Base-by-base conservation (phyloP, 2,329 filamentous ascomycete species). In the Akanthomyces muscarius region DNA sequence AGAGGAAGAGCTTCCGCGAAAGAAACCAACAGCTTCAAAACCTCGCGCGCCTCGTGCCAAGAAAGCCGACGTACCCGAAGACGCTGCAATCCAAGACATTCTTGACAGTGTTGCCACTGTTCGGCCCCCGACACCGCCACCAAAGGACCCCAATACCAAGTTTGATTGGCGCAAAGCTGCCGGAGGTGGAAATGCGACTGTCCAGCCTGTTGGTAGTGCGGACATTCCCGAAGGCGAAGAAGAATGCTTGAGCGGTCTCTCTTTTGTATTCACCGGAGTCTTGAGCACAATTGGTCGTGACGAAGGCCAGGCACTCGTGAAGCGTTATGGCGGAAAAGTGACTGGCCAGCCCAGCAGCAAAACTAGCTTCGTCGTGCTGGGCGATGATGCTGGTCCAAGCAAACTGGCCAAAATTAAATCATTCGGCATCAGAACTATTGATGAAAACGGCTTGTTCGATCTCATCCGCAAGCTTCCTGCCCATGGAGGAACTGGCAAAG, bases 221-320 rank as follows among this genome's bases (percentile, higher is more conserved):
- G 91, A 96, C 18, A 78, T 97, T 56, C 95, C 95, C 0, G 83
- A 86, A 23, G 95, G 95, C 8, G 87, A 88, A 59, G 91, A 95
- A 13, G 96, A 97, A 69, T 99, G 95, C 72, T 83, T 99, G 62
- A 88, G 88, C 61, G 95, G 96, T 0, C 81, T 98, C 62, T 90
- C 87, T 0, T 99, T 99, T 71, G 95, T 99, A 33, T 99, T 99
- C 70, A 99, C 96, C 0, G 95, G 95, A 28, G 83, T 97, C 28
- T 80, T 98, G 45, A 85, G 90, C 65, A 88, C 85, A 0, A 84
- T 98, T 63, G 88, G 90, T 51, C 87, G 95, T 65, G 92, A 96
- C 6, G 92, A 97, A 69, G 94, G 86, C 1, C 89, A 93, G 67
- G 87, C 85, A 50, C 80, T 99, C 21, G 91, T 98, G 63, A 99